These are phyloP conservation scores for Cyberlindnera bimundalis DNA, from an alignment of 805 yeast species.

Conservation along the genomic window DNA sequence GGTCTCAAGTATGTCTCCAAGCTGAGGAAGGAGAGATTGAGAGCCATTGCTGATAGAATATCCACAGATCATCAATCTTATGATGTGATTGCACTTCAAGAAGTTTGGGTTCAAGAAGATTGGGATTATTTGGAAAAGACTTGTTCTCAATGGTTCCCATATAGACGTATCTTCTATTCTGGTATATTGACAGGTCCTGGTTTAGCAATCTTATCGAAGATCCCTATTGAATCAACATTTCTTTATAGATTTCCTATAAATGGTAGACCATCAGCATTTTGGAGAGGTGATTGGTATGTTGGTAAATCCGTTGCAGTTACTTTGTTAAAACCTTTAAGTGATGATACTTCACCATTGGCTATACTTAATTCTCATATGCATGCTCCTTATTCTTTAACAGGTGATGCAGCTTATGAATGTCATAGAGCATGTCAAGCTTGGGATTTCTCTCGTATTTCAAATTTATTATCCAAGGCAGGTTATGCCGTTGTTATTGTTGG, in stretches of 20 bases:
- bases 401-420: constrained; percentile 87
- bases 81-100: constrained; percentile 92
- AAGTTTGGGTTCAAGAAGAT: constrained; percentile 85
- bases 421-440: constrained; percentile 96
- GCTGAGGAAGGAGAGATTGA: constrained; percentile 56
- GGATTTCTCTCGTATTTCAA: constrained; percentile 76
- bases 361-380: constrained; percentile 93
- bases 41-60: constrained; percentile 68
- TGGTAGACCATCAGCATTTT: constrained; percentile 91
- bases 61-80: constrained; percentile 44
- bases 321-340: constrained; percentile 48
- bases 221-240: constrained; percentile 78
- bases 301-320: constrained; percentile 88
- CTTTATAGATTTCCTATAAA: constrained; percentile 85
- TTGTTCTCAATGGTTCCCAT: constrained; percentile 52
- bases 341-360: constrained; percentile 58
- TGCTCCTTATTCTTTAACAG: constrained; percentile 82
- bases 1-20: constrained; percentile 87
- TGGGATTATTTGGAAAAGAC: constrained; percentile 58
- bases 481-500: constrained; percentile 89
- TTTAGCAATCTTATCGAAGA: constrained; percentile 73
- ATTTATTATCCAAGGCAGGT: constrained; percentile 63
- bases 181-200: constrained; percentile 96
- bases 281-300: constrained; percentile 95
- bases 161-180: constrained; percentile 65